phyloP scores from a whole-genome alignment of 257 asterid genomes.

The Lantana camara region DNA sequence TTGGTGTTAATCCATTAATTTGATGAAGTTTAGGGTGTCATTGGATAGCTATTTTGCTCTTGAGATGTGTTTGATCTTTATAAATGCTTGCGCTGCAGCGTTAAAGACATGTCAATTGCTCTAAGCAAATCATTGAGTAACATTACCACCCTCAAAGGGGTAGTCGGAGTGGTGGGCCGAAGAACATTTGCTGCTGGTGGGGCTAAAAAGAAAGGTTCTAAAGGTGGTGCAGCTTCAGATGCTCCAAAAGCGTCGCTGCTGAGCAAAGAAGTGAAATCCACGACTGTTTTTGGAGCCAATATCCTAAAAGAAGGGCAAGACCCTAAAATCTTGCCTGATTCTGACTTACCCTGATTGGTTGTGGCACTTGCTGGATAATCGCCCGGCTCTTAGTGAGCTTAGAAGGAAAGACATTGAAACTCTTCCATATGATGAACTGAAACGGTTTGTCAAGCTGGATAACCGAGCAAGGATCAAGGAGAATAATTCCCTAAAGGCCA shows the following conservation, averaged over 20 bases:
- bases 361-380: slow-evolving; percentile 77
- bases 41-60: no score
- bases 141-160: slow-evolving; percentile 41
- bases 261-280: slow-evolving; percentile 93
- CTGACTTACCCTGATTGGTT: slow-evolving; percentile 95
- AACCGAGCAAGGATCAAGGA: slow-evolving; percentile 93
- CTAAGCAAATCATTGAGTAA: slow-evolving; percentile 46
- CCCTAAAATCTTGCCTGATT: slow-evolving; percentile 79
- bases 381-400: slow-evolving; percentile 82
- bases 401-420: slow-evolving; percentile 59
- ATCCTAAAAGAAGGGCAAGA: slow-evolving; percentile 86
- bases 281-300: slow-evolving; percentile 78
- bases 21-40: no score
- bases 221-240: slow-evolving; percentile 75
- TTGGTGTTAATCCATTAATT: background rate
- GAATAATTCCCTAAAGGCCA: slow-evolving; percentile 78
- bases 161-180: slow-evolving; percentile 42
- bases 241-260: slow-evolving; percentile 72
- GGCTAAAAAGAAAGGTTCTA: slow-evolving; percentile 84
- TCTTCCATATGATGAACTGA: slow-evolving; percentile 78
- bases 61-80: slow-evolving; percentile 21
- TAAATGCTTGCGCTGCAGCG: slow-evolving; percentile 35
- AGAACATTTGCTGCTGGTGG: slow-evolving; percentile 85
- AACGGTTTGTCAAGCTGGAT: slow-evolving; percentile 90
- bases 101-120: slow-evolving; percentile 45